Evolutionary conservation across 1,139 yeast species (phyloP), one percentile per base, ranked within the genome.

Genomic region (Waltiozyma sp.): DNA sequence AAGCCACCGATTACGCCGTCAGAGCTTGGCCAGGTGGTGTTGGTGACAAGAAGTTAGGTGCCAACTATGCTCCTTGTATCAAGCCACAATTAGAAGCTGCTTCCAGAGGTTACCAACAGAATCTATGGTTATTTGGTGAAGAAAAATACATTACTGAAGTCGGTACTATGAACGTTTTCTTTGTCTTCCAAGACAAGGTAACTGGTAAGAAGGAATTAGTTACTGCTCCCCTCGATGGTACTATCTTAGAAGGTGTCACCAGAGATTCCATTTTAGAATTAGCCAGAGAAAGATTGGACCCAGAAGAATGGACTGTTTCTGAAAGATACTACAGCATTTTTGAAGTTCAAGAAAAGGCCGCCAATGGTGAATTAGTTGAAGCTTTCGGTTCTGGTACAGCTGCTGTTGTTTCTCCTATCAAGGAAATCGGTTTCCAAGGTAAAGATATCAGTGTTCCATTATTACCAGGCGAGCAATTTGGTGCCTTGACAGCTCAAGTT

Each of bases 1-100:
- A 89, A 68, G 97, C 97, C 52, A 87, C 96, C 33, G 95, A 86
- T 60, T 79, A 85, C 55, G 95, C 95, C 40, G 91, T 89, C 23
- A 82, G 97, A 68, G 96, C 98, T 15, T 91, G 97, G 97, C 97
- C 97, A 57, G 96, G 96, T 58, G 98, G 97, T 62, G 88, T 80
- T 51, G 98, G 98, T 65, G 81, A 88, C 72, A 81, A 78, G 66
- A 91, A 91, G 69, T 76, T 91, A 57, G 98, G 98, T 63, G 97
- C 96, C 47, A 91, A 91, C 69, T 91, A 91, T 61, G 97, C 96
- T 38, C 96, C 97, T 45, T 85, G 96, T 63, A 77, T 89, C 58
- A 73, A 76, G 58, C 96, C 97, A 28, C 96, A 86, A 68, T 68
- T 76, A 54, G 77, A 80, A 65, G 97, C 98, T 41, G 95, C 95